Base-by-base conservation (phyloP, 768 basidiomycete species). In the Lentinula detonsa region DNA sequence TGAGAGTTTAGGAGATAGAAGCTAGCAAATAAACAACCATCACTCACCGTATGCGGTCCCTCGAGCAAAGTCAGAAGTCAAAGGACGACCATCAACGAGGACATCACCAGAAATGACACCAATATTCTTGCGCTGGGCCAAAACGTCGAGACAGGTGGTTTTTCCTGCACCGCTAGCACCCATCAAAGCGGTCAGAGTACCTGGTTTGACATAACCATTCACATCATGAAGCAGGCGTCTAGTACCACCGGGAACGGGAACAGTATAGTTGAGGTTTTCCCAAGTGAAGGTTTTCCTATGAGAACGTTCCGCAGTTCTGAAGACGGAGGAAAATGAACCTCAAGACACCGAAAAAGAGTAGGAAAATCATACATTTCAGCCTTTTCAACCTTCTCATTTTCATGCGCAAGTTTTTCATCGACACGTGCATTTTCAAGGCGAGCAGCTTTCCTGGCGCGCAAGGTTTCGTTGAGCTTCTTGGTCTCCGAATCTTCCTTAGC, bases 141-240 rank as follows among this genome's bases (percentile, higher is more conserved):
- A 76, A 61, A 84, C 93, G 73, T 86, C 86, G 35, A 86, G 82
- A 71, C 81, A 92, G 10, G 86, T 95, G 34, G 86, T 93, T 78
- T 83, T 90, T 65, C 84, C 88, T 82, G 63, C 73, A 50, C 90
- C 90, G 61, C 86, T 87, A 13, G 88, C 88, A 56, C 55, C 55
- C 91, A 95, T 93, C 9, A 95, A 78, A 1, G 92, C 93, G 0
- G 93, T 93, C 63, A 94, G 71, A n/a, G 86, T 91, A 2, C 92
- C 93, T 9, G 93, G 93, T 65, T 87, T 88, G 46, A 92, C 89
- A 67, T 86, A 93, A 0, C 92, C 92, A 63, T 78, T 81, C 16
- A 94, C 84, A 64, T 91, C 85, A 66, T 92, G 84, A 40, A 94
- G 80, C 9, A 94, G 76, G 46, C 83, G 79, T 7, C 74, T 78